A percentile compares a stretch with the other conserved stretches of the same genome.
These are phyloP conservation scores for Ceratocystis huliohia DNA, from an alignment of 2,329 filamentous ascomycete genomes.

Conservation along the genomic window DNA sequence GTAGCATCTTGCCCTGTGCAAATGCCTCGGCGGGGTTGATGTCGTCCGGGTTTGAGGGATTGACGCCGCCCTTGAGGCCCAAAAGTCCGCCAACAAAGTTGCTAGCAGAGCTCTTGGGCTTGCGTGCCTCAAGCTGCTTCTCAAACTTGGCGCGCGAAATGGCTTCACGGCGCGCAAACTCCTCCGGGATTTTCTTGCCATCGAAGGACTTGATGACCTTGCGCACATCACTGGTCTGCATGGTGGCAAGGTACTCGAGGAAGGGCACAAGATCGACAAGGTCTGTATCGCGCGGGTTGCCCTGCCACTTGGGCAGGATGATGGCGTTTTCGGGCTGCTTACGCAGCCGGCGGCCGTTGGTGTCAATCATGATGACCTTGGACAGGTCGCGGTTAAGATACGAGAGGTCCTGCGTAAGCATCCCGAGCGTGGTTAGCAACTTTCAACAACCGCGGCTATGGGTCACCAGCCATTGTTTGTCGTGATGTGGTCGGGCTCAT, in stretches of 20 bases:
- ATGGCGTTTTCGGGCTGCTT: slow-evolving; percentile 96
- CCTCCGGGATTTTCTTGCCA: slow-evolving; percentile 74
- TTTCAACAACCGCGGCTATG: neutral
- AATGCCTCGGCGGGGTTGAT: slow-evolving; percentile 61
- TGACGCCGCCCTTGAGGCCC: slow-evolving; percentile 55
- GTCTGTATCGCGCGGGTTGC: slow-evolving; percentile 68
- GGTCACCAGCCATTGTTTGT: no score
- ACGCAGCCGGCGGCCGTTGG: slow-evolving; percentile 65
- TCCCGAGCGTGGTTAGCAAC: neutral
- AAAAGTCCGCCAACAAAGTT: slow-evolving; percentile 55
- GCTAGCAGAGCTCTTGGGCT: slow-evolving; percentile 52
- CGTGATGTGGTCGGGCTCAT: no score
- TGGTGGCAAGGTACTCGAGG: slow-evolving; percentile 91
- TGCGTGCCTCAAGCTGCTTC: slow-evolving; percentile 58
- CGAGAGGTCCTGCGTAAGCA: slow-evolving; percentile 62
- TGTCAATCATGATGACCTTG: slow-evolving; percentile 92
- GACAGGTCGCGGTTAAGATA: slow-evolving; percentile 93
- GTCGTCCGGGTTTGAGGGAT: slow-evolving; percentile 31
- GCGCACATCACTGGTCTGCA: slow-evolving; percentile 80
- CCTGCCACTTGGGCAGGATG: slow-evolving; percentile 78
- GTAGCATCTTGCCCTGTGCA: slow-evolving; percentile 90
- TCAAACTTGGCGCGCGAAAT: slow-evolving; percentile 75
- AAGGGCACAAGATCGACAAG: slow-evolving; percentile 87
- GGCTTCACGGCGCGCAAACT: slow-evolving; percentile 81
- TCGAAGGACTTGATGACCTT: slow-evolving; percentile 78